A percentile compares a stretch with the other conserved stretches of the same genome.
These are phyloP conservation scores for Grosmannia clavigera DNA, from an alignment of 2,329 filamentous ascomycete species.

Conservation along the genomic window DNA sequence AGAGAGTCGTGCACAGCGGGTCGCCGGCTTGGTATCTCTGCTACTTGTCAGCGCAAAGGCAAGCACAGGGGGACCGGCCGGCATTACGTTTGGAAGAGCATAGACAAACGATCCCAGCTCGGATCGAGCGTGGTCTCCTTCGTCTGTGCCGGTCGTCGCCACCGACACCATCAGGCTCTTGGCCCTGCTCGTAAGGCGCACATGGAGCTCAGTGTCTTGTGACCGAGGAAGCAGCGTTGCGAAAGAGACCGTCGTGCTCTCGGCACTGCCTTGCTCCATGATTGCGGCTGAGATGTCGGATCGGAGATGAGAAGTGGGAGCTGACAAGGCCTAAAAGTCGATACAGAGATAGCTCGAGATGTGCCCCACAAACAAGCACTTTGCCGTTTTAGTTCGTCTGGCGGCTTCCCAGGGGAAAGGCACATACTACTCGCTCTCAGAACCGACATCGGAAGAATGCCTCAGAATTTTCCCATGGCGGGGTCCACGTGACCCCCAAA, in stretches of 20 bases:
- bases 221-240: slow-evolving; percentile 49
- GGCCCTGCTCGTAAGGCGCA: slow-evolving; percentile 44
- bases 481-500: neutral
- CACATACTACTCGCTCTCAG: neutral
- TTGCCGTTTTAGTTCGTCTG: too few relatives aligned
- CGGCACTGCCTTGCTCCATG: neutral
- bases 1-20: slow-evolving; percentile 68
- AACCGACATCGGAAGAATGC: slow-evolving; percentile 1
- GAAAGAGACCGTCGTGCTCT: slow-evolving; percentile 27
- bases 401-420: neutral
- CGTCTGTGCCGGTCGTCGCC: slow-evolving; percentile 35
- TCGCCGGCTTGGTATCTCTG: slow-evolving; percentile 43
- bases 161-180: slow-evolving; percentile 49
- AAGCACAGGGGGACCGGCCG: slow-evolving; percentile 1
- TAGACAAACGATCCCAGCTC: slow-evolving; percentile 86
- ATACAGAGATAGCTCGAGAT: neutral
- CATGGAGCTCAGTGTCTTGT: slow-evolving; percentile 47
- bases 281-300: neutral
- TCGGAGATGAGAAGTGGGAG: neutral
- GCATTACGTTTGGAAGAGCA: slow-evolving; percentile 71
- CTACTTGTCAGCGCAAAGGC: neutral
- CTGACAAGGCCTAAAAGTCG: neutral
- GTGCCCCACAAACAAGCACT: neutral
- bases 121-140: slow-evolving; percentile 30
- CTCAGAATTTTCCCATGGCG: neutral